These are phyloP conservation scores for Mycosphaerelloides madeirae DNA, from an alignment of 2,329 filamentous ascomycete species.

Conservation along the genomic window DNA sequence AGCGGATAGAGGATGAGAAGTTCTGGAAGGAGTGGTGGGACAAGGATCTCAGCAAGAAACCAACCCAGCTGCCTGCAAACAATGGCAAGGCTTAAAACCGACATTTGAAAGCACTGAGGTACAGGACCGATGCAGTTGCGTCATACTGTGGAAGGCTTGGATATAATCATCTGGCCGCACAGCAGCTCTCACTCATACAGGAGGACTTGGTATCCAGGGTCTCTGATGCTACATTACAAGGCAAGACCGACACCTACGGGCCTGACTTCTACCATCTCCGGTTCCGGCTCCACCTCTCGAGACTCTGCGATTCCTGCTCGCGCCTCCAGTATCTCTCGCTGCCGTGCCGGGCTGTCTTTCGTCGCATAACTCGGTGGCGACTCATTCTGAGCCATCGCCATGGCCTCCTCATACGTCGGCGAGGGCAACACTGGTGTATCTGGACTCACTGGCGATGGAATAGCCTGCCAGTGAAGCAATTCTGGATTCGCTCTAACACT, in stretches of 20 bases:
- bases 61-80: constrained; percentile 4
- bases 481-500: constrained; percentile 81
- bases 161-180: no score
- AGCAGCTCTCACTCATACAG: no score
- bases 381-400: constrained; percentile 16
- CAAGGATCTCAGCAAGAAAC: constrained; percentile 29
- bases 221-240: constrained; percentile 4
- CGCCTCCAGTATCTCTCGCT: constrained; percentile 20
- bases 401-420: constrained; percentile 30
- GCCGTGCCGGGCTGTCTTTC: constrained; percentile 23
- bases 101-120: no score
- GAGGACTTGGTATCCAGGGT: no score
- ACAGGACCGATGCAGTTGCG: no score
- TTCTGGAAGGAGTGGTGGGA: constrained; percentile 52
- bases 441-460: constrained; percentile 21
- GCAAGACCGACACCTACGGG: constrained; percentile 12
- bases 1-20: constrained; percentile 40
- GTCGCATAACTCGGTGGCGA: constrained; percentile 27
- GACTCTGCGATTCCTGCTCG: constrained; percentile 19
- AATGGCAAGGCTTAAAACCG: no score
- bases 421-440: constrained; percentile 25
- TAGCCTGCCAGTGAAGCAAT: constrained; percentile 65
- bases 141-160: no score
- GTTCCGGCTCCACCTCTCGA: constrained; percentile 21
- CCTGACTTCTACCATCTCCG: constrained; percentile 28